Conservation (phyloP, 2,329 filamentous ascomycete species). For the Gnomoniopsis sp. region DNA sequence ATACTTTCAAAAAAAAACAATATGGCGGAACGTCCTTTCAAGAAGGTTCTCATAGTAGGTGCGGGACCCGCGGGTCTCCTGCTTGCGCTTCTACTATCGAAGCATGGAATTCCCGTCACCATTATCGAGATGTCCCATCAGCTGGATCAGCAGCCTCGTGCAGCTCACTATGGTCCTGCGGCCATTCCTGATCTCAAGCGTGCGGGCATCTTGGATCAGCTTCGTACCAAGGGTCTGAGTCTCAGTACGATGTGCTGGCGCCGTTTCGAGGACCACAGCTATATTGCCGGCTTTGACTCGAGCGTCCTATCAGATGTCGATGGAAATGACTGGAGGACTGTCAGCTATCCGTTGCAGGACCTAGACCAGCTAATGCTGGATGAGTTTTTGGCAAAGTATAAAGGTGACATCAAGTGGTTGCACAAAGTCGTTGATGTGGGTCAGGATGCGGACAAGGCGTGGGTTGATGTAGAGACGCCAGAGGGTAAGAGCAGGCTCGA, state of each 20-base stretch:
- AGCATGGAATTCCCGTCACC: slow-evolving; percentile 48
- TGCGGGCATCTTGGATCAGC: slow-evolving; percentile 53
- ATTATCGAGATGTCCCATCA: slow-evolving; percentile 52
- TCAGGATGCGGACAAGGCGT: slow-evolving; percentile 42
- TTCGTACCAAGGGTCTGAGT: slow-evolving; percentile 35
- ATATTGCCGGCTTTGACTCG: slow-evolving; percentile 35
- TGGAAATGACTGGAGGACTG: slow-evolving; percentile 36
- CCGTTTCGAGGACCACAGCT: slow-evolving; percentile 29
- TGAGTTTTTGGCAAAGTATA: slow-evolving; percentile 31
- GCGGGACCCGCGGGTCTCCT: slow-evolving; percentile 48
- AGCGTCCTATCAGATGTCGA: slow-evolving; percentile 32
- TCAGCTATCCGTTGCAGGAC: slow-evolving; percentile 39
- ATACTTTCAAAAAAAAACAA: background rate
- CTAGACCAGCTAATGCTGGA: slow-evolving; percentile 41
- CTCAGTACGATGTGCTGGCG: slow-evolving; percentile 39
- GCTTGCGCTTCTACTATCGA: slow-evolving; percentile 49
- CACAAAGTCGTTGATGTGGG: slow-evolving; percentile 44
- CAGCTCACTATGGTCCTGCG: slow-evolving; percentile 58
- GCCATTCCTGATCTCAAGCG: slow-evolving; percentile 55
- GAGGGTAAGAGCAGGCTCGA: slow-evolving; percentile 33
- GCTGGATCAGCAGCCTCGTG: slow-evolving; percentile 58
- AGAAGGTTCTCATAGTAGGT: slow-evolving; percentile 39
- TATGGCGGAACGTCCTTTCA: slow-evolving; percentile 18
- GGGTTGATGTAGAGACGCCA: slow-evolving; percentile 40
- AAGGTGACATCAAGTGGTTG: slow-evolving; percentile 39